Conservation (phyloP, 2,329 filamentous ascomycete genomes). For the Phialophora expanda region DNA sequence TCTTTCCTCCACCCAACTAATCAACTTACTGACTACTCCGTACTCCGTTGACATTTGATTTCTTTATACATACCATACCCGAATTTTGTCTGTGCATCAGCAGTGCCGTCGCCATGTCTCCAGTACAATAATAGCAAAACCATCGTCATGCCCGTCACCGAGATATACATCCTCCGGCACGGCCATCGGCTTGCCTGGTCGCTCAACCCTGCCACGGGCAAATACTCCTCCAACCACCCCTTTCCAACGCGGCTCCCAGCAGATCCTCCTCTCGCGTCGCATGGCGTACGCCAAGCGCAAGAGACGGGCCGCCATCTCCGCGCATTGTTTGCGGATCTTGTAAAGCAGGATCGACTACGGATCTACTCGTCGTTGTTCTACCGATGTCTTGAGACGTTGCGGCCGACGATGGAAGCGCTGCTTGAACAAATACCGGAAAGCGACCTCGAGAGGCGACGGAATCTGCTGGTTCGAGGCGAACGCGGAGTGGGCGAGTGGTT, state of each 20-base stretch:
- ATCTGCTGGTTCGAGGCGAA: slow-evolving; percentile 46
- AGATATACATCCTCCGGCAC: slow-evolving; percentile 40
- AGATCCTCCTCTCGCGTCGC: slow-evolving; percentile 83
- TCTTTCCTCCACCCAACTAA: neutral
- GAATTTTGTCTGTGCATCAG: neutral
- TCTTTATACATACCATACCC: neutral
- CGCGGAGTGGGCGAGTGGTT: slow-evolving; percentile 78
- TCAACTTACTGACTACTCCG: neutral
- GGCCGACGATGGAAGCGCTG: slow-evolving; percentile 61
- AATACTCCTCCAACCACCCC: slow-evolving; percentile 73
- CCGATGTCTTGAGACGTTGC: slow-evolving; percentile 82
- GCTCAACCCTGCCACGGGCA: slow-evolving; percentile 78
- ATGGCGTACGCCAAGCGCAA: slow-evolving; percentile 81
- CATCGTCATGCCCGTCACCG: slow-evolving; percentile 39
- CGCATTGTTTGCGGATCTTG: slow-evolving; percentile 63
- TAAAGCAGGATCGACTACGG: slow-evolving; percentile 59
- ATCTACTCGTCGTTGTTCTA: slow-evolving; percentile 88
- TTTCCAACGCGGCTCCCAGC: slow-evolving; percentile 87
- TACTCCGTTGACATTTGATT: neutral
- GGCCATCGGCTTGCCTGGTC: slow-evolving; percentile 84
- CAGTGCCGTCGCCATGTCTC: neutral
- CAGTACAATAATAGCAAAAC: neutral
- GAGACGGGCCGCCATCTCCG: slow-evolving; percentile 73
- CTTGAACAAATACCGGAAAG: slow-evolving; percentile 36
- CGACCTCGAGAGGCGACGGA: slow-evolving; percentile 22